These are phyloP conservation scores for Ophiognomonia clavigignenti-juglandacearum DNA, from an alignment of 2,329 filamentous ascomycete species.

Conservation along the genomic window DNA sequence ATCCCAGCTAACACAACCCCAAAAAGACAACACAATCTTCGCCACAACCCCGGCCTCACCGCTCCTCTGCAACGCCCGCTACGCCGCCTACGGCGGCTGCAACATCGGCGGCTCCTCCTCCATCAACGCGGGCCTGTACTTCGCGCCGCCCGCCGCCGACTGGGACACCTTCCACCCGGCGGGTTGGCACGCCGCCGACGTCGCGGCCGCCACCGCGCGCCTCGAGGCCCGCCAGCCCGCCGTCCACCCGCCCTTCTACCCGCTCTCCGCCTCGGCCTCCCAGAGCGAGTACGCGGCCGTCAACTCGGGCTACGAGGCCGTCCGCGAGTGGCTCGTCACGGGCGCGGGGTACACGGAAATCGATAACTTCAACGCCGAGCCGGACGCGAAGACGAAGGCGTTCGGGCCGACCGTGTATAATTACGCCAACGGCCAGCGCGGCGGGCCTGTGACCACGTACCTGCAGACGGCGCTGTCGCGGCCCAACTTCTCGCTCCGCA, in stretches of 20 bases:
- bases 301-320: slow-evolving; percentile 54
- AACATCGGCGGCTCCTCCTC: slow-evolving; percentile 47
- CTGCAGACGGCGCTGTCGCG: slow-evolving; percentile 57
- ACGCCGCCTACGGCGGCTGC: slow-evolving; percentile 43
- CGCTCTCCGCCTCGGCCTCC: too few species aligned
- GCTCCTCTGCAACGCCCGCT: slow-evolving; percentile 31
- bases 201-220: slow-evolving; percentile 52
- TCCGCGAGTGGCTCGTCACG: slow-evolving; percentile 45
- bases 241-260: slow-evolving; percentile 61
- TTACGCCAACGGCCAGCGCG: slow-evolving; percentile 61
- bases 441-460: slow-evolving; percentile 68
- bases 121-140: slow-evolving; percentile 50
- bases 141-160: slow-evolving; percentile 47
- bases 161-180: slow-evolving; percentile 69
- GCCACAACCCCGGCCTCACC: slow-evolving; percentile 26
- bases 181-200: slow-evolving; percentile 65
- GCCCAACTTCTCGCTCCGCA: slow-evolving; percentile 62
- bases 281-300: too few species aligned
- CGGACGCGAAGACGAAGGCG: slow-evolving; percentile 59
- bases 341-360: slow-evolving; percentile 60
- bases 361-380: slow-evolving; percentile 47
- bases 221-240: slow-evolving; percentile 67
- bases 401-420: slow-evolving; percentile 63
- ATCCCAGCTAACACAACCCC: too few species aligned
- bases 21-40: slow-evolving; percentile 48